These are phyloP conservation scores for Solanum megistacrolobum DNA, from an alignment of 257 asterid genomes.

Conservation along the genomic window DNA sequence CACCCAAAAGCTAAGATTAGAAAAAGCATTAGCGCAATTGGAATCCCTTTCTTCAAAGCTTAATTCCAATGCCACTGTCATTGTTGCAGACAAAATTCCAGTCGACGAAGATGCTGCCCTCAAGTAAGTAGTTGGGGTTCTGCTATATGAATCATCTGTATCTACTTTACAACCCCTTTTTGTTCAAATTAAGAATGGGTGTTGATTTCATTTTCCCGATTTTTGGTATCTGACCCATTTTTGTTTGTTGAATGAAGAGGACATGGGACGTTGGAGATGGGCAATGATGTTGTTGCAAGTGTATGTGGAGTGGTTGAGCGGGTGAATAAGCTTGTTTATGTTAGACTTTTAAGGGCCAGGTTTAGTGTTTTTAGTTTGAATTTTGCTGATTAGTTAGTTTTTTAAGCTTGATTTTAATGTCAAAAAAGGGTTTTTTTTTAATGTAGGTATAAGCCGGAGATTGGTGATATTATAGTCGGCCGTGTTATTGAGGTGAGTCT, in stretches of 20 bases:
- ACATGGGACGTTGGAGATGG: constrained; percentile 79
- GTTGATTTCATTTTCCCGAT: neutral
- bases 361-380: neutral
- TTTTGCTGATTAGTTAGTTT: neutral
- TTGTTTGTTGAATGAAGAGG: constrained; percentile 50
- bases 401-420: neutral
- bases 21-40: constrained; percentile 47
- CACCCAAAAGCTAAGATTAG: constrained; percentile 58
- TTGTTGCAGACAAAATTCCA: constrained; percentile 72
- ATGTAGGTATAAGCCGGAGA: constrained; percentile 84
- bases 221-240: neutral
- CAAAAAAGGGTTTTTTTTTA: neutral
- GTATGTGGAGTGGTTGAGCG: constrained; percentile 95
- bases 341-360: constrained; percentile 78
- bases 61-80: constrained; percentile 72
- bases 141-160: neutral
- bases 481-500: constrained; percentile 74
- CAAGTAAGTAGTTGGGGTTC: constrained; percentile 31
- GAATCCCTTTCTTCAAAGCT: constrained; percentile 57
- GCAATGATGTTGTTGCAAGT: constrained; percentile 63
- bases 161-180: neutral
- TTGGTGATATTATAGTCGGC: constrained; percentile 89
- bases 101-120: constrained; percentile 89
- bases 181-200: neutral
- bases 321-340: constrained; percentile 81